A percentile compares a stretch with the other conserved stretches of the same genome.
Evolutionary conservation across 257 asterid genomes (phyloP).

Genomic region (Penstemon eatonii): DNA sequence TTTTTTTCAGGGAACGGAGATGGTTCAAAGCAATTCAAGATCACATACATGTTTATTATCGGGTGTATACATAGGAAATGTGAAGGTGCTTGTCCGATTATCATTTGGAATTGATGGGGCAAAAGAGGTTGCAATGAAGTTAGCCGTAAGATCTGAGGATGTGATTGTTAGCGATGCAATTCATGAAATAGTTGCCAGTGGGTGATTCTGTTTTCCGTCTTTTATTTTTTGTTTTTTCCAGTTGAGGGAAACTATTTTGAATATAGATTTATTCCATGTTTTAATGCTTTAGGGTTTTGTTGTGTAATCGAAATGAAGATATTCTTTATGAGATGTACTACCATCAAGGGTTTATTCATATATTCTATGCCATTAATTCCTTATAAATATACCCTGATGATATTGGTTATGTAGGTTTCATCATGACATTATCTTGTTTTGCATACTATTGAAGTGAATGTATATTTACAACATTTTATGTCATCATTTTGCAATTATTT

Average conservation of each 20-base stretch:
- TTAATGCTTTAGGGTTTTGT: conserved; percentile 19
- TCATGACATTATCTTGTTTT: too few relatives aligned
- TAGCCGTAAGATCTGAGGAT: conserved; percentile 91
- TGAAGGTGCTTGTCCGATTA: conserved; percentile 85
- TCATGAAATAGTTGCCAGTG: conserved; percentile 95
- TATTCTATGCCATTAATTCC: conserved; percentile 14
- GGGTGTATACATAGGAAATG: conserved; percentile 86
- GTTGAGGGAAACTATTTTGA: conserved; percentile 9
- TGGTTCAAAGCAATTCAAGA: conserved; percentile 75
- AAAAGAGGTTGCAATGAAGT: conserved; percentile 96
- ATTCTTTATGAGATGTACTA: too few relatives aligned
- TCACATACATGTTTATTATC: conserved; percentile 91
- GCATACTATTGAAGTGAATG: too few relatives aligned
- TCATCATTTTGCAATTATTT: too few relatives aligned
- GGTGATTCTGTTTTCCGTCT: conserved; percentile 35
- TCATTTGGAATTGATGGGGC: conserved; percentile 81
- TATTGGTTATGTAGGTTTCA: too few relatives aligned
- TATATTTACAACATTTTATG: too few relatives aligned
- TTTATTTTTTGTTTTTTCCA: conserved; percentile 1
- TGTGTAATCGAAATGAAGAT: conserved; percentile 24
- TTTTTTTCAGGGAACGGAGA: conserved; percentile 81
- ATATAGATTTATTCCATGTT: background rate
- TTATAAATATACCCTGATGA: conserved; percentile 5
- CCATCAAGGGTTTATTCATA: background rate
- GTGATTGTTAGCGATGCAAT: conserved; percentile 77